phyloP scores from a whole-genome alignment of 257 asterid species.

The Gentiana straminea region DNA sequence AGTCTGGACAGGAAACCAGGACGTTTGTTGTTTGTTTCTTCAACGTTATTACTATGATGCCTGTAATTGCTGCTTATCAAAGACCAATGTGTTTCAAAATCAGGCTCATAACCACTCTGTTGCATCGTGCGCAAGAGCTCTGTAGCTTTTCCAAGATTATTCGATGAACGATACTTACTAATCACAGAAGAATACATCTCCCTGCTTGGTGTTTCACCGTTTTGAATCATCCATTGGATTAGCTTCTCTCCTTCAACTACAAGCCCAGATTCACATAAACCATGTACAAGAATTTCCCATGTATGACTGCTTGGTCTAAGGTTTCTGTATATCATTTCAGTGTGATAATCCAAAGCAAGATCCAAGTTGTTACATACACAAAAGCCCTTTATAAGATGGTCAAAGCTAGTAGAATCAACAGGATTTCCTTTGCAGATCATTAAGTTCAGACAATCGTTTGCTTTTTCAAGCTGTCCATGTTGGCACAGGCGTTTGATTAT shows the following conservation, averaged over 20 bases:
- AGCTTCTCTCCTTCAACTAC: conserved; percentile 48
- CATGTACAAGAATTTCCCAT: conserved; percentile 35
- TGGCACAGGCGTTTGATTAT: conserved; percentile 52
- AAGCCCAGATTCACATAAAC: conserved; percentile 30
- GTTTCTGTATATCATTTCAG: conserved; percentile 61
- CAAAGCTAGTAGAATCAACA: conserved; percentile 52
- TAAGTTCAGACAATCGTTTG: conserved; percentile 45
- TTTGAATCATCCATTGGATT: conserved; percentile 39
- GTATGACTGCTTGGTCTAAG: conserved; percentile 39
- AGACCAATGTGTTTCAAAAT: conserved; percentile 64
- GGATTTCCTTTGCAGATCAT: conserved; percentile 45
- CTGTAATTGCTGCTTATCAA: conserved; percentile 57
- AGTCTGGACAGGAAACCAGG: conserved; percentile 52
- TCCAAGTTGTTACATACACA: conserved; percentile 29
- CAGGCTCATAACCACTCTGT: conserved; percentile 57
- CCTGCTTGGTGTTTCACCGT: conserved; percentile 55
- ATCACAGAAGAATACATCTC: conserved; percentile 48
- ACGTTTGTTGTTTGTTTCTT: conserved; percentile 14
- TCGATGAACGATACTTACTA: conserved; percentile 29
- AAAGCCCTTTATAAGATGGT: conserved; percentile 39
- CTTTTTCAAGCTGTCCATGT: conserved; percentile 41
- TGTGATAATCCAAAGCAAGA: conserved; percentile 44
- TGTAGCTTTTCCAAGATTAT: conserved; percentile 38
- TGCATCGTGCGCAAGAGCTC: conserved; percentile 58
- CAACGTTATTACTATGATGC: conserved; percentile 17